Conservation (phyloP, 1,284 basidiomycete genomes). For the Trichosporon coremiiforme region DNA sequence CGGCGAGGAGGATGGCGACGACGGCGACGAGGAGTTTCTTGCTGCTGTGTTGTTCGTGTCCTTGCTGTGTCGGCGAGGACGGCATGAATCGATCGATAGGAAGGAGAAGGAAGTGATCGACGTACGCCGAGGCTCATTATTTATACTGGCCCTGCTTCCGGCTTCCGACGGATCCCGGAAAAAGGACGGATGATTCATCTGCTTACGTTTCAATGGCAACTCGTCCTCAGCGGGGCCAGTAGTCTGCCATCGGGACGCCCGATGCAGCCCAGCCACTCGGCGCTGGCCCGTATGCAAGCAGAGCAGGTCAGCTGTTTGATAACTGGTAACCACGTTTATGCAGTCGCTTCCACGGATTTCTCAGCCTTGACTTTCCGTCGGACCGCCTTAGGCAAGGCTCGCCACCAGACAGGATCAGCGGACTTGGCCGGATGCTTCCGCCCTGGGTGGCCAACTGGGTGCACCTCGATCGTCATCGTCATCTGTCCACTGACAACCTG, state of each 20-base stretch:
- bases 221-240: no score
- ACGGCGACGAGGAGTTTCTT: constrained; percentile 9
- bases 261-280: neutral
- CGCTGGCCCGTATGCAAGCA: neutral
- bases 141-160: neutral
- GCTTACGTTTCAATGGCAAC: constrained; percentile 15
- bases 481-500: neutral
- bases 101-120: neutral
- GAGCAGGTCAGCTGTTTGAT: neutral
- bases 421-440: constrained; percentile 6
- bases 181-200: constrained; percentile 10
- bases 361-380: neutral
- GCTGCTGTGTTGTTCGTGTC: neutral
- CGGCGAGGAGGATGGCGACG: neutral
- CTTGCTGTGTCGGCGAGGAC: neutral
- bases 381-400: neutral
- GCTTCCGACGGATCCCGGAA: constrained; percentile 13
- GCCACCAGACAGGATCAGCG: neutral
- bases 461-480: neutral
- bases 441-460: neutral
- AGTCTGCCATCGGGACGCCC: no score
- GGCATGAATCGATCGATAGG: neutral
- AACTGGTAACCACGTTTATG: neutral
- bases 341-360: neutral
- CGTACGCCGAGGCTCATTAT: neutral